phyloP scores from a whole-genome alignment of 1,139 yeast genomes.

The Hansenula lynferdii region DNA sequence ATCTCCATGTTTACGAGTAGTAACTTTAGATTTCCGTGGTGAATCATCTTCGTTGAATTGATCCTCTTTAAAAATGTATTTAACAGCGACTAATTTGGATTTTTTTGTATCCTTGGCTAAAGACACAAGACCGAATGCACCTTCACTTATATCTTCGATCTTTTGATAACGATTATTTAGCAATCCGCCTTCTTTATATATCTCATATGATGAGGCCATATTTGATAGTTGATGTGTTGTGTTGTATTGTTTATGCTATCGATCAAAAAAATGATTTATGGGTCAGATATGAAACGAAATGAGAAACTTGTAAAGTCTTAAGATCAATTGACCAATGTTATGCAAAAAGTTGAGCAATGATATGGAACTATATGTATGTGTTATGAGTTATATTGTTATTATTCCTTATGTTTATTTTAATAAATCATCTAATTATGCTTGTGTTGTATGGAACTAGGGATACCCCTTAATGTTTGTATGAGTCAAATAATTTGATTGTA shows the following conservation, averaged over 20 bases:
- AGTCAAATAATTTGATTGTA: too few relatives aligned
- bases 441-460: too few relatives aligned
- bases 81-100: conserved; percentile 70
- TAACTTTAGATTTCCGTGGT: conserved; percentile 7
- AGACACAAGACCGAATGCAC: conserved; percentile 90
- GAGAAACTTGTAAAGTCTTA: not conserved
- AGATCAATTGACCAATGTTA: too few relatives aligned
- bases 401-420: too few relatives aligned
- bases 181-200: conserved; percentile 59
- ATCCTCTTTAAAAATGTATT: conserved; percentile 53
- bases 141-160: conserved; percentile 80
- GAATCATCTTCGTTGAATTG: conserved; percentile 22
- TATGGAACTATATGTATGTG: too few relatives aligned
- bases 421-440: too few relatives aligned
- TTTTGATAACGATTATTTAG: conserved; percentile 62
- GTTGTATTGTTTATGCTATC: too few relatives aligned
- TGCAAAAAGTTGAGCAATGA: too few relatives aligned
- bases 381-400: too few relatives aligned
- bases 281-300: too few relatives aligned
- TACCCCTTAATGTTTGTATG: too few relatives aligned
- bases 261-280: too few relatives aligned
- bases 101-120: conserved; percentile 68
- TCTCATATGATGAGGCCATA: conserved; percentile 23
- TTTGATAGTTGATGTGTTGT: not conserved
- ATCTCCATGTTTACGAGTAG: conserved; percentile 12